phyloP scores from a whole-genome alignment of 768 basidiomycete species.

The Amyloporia xantha region DNA sequence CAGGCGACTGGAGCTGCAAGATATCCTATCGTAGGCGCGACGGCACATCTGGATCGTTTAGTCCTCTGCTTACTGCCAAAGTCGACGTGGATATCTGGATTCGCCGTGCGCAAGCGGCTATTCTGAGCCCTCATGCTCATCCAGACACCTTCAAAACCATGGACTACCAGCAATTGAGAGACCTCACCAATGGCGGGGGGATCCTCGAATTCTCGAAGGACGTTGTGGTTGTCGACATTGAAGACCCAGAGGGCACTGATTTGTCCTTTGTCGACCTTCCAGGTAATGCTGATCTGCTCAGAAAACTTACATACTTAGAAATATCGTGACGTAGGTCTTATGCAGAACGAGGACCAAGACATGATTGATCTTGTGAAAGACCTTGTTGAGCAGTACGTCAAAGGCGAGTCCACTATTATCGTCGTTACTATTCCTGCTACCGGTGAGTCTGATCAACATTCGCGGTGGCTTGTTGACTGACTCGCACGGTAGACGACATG shows the following conservation, averaged over 20 bases:
- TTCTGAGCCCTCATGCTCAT: constrained; percentile 27
- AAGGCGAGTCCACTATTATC: constrained; percentile 47
- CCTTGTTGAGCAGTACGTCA: constrained; percentile 44
- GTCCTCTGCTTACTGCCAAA: constrained; percentile 25
- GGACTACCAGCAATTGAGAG: constrained; percentile 21
- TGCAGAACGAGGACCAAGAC: constrained; percentile 43
- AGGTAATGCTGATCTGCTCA: constrained; percentile 19
- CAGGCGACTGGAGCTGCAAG: constrained; percentile 24
- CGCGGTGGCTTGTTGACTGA: not conserved
- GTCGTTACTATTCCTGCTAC: constrained; percentile 62
- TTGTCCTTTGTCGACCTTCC: constrained; percentile 17
- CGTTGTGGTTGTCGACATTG: constrained; percentile 26
- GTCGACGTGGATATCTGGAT: constrained; percentile 34
- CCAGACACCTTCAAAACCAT: constrained; percentile 19
- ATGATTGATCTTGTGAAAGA: constrained; percentile 39
- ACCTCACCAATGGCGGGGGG: constrained; percentile 18
- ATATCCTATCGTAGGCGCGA: constrained; percentile 18
- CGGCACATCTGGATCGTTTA: constrained; percentile 19
- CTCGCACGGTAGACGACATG: constrained; percentile 53
- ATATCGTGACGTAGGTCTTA: constrained; percentile 38
- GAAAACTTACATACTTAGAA: constrained; percentile 15
- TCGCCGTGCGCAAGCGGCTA: constrained; percentile 40
- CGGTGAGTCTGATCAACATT: constrained; percentile 31
- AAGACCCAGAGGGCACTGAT: constrained; percentile 18
- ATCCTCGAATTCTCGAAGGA: constrained; percentile 23